These are phyloP conservation scores for Epichloe bromicola DNA, from an alignment of 2,329 filamentous ascomycete genomes.

Conservation along the genomic window DNA sequence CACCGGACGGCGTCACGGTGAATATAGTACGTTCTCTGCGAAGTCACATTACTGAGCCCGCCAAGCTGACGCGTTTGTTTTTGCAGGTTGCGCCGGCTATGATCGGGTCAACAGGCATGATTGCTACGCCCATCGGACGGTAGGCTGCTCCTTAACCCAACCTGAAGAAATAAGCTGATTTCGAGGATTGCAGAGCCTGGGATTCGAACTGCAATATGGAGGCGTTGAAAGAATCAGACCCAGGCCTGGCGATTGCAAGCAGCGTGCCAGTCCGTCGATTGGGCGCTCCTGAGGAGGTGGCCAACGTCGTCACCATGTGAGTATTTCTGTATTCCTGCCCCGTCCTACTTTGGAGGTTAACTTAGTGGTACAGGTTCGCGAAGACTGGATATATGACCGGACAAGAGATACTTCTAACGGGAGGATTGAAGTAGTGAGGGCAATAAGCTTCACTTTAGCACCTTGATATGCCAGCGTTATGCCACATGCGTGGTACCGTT, in stretches of 20 bases:
- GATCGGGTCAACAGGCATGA: slow-evolving; percentile 8
- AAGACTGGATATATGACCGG: slow-evolving; percentile 7
- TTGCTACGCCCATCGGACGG: slow-evolving; percentile 4
- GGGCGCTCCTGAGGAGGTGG: slow-evolving; percentile 5
- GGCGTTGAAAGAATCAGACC: slow-evolving; percentile 1
- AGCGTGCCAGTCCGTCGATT: slow-evolving; percentile 5
- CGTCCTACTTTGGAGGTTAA: not conserved
- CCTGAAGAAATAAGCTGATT: not conserved
- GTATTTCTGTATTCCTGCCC: not conserved
- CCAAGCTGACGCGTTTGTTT: not conserved
- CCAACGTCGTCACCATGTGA: slow-evolving; percentile 6
- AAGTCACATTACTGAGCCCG: not conserved
- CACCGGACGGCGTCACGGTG: slow-evolving; percentile 5
- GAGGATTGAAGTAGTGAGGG: slow-evolving; percentile 1
- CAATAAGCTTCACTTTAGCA: not conserved
- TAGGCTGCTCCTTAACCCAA: not conserved
- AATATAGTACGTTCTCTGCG: slow-evolving; percentile 1
- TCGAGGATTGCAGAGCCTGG: slow-evolving; percentile 1
- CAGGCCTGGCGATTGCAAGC: slow-evolving; percentile 5
- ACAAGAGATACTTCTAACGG: slow-evolving; percentile 5
- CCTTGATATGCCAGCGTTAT: no score
- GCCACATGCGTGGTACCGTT: not conserved
- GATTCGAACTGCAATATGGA: not conserved
- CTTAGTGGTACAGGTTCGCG: not conserved
- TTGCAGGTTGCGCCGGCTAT: slow-evolving; percentile 6